Base-by-base conservation (phyloP, 2,329 filamentous ascomycete genomes). In the Dendrostoma leiphaemia region DNA sequence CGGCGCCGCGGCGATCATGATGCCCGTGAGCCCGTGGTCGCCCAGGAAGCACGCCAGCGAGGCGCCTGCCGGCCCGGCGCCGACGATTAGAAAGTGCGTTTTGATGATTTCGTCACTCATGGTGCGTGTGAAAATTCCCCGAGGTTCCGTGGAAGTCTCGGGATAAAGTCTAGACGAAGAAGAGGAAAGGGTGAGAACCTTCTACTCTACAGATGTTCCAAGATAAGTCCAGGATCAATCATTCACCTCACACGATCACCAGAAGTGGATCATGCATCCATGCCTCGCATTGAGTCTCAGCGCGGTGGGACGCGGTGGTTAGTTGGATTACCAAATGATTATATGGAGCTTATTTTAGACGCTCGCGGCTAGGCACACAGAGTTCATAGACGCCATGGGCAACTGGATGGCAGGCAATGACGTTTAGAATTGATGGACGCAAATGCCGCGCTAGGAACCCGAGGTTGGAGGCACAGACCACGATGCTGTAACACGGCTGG, bases 41-140 rank as follows among this genome's bases (percentile, higher is more conserved):
- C 12, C 44, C 1, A 83, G 71, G 53, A 83, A 83, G 57, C 76
- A 80, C 3, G 80, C 79, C 29, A 83, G 64, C 1, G 77, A 70
- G 5, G 77, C 79, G 2, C 81, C 81, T 0, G 81, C 78, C 5
- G 81, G 81, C 0, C 81, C 81, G 1, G 63, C 62, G 13, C 63
- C 63, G 5, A 63, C 59, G 17, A 65, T 63, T 1, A 65, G 53
- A 17, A 61, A 60, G 35, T 62, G 60, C 13, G 56, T 58, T 32
- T 53, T 45, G 44, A 58, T 24, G 43, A 52, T 51, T 6, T 43
- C 37, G 34, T 51, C 51, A 13, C 6, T 29, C 51, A 55, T 57
- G 24, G 17, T 28, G 48, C 6, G 10, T 28, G 38, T 37, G 34
- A 15, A 6, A 15, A 15, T 12, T 15, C 34, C 4, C 34, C 34